These are phyloP conservation scores for Calonectria pteridis DNA, from an alignment of 2,329 filamentous ascomycete genomes.

Conservation along the genomic window DNA sequence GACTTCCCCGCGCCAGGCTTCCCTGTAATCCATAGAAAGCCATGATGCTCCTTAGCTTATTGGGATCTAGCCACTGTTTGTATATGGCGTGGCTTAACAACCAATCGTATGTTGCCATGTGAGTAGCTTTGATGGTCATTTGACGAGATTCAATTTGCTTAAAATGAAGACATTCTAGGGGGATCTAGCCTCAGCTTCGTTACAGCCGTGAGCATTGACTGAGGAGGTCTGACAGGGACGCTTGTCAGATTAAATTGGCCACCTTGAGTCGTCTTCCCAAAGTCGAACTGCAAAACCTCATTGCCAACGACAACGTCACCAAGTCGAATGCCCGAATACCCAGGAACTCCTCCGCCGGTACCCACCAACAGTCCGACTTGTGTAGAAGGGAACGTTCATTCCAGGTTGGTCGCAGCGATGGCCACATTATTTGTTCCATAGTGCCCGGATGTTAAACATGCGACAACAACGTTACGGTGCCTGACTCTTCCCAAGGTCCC, in stretches of 20 bases:
- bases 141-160: slow-evolving; percentile 54
- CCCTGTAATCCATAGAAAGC: slow-evolving; percentile 51
- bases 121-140: slow-evolving; percentile 51
- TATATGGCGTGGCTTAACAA: slow-evolving; percentile 51
- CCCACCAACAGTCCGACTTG: not conserved
- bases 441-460: not conserved
- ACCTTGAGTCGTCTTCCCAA: not conserved
- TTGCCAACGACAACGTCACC: not conserved
- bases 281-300: not conserved
- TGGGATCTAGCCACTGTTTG: slow-evolving; percentile 51
- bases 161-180: slow-evolving; percentile 44
- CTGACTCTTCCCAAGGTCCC: not conserved
- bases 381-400: not conserved
- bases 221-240: not conserved
- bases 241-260: not conserved
- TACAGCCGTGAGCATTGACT: not conserved
- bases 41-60: slow-evolving; percentile 43
- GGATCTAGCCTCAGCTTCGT: not conserved
- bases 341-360: not conserved
- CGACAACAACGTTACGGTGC: not conserved
- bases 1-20: not conserved
- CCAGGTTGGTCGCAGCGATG: not conserved
- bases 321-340: not conserved
- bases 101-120: slow-evolving; percentile 57
- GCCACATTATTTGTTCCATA: not conserved